Evolutionary conservation across 129 eudicot species (phyloP).

Genomic region (Pittosporum tobira): DNA sequence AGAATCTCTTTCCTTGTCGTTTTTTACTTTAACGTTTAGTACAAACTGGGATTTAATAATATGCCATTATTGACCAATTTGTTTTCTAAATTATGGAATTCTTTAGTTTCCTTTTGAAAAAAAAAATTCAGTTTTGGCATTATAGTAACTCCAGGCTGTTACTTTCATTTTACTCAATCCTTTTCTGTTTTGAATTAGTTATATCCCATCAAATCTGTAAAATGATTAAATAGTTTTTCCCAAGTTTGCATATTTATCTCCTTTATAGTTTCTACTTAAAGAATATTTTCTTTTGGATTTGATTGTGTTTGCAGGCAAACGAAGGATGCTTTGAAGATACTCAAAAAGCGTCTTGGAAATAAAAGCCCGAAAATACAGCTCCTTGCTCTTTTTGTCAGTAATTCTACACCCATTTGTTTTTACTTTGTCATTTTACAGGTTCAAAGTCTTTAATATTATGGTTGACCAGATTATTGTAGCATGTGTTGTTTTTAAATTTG

Average conservation of each 20-base stretch:
- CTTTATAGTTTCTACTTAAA: background rate
- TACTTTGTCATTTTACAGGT: background rate
- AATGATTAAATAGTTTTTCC: too few relatives aligned
- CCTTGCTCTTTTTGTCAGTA: slow-evolving; percentile 71
- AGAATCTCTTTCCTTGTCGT: too few relatives aligned
- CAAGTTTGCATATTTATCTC: background rate
- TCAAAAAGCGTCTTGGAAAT: slow-evolving; percentile 68
- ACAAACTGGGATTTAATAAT: background rate
- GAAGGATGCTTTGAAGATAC: slow-evolving; percentile 72
- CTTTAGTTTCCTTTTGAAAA: too few relatives aligned
- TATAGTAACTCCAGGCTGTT: background rate
- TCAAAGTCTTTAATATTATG: background rate
- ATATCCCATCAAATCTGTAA: background rate
- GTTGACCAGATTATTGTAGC: background rate
- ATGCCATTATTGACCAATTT: background rate
- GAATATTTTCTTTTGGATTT: background rate
- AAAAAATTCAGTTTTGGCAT: too few relatives aligned
- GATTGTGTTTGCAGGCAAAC: slow-evolving; percentile 62
- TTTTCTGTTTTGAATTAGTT: background rate
- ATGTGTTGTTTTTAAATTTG: background rate
- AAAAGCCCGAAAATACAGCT: slow-evolving; percentile 88
- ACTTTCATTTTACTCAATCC: background rate
- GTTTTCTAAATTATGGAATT: background rate
- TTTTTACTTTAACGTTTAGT: too few relatives aligned
- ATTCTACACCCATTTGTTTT: background rate